Evolutionary conservation across 257 asterid genomes (phyloP).

Genomic region (Solanum commersonii): DNA sequence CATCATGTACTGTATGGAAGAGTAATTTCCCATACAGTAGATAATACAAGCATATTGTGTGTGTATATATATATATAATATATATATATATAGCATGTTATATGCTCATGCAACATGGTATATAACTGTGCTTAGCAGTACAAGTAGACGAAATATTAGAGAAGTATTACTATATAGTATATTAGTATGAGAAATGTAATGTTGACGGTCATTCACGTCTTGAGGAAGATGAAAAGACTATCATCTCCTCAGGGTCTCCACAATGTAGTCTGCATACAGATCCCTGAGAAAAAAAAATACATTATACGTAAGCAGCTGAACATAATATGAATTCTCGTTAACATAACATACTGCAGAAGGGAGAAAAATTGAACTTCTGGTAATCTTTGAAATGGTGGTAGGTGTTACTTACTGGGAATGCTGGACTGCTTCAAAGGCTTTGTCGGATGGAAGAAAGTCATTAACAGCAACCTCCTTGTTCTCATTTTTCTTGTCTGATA

Average conservation of each 20-base stretch:
- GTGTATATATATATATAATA: background rate
- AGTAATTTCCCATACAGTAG: background rate
- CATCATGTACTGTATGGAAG: background rate
- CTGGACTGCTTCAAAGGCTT: conserved; percentile 71
- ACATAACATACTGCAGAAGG: background rate
- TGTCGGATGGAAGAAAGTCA: conserved; percentile 62
- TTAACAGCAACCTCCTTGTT: conserved; percentile 87
- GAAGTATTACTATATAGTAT: background rate
- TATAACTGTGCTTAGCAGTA: background rate
- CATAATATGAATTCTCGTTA: background rate
- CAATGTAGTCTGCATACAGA: conserved; percentile 69
- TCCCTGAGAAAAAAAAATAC: conserved; percentile 30
- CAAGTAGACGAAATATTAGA: background rate
- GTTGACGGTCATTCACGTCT: background rate
- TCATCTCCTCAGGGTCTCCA: conserved; percentile 70
- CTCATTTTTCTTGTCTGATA: conserved; percentile 84
- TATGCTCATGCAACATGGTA: background rate
- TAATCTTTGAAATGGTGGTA: background rate
- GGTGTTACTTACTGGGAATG: conserved; percentile 58
- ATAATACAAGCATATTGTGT: background rate
- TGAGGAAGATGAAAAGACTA: conserved; percentile 18
- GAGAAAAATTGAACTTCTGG: background rate
- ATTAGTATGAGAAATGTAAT: background rate
- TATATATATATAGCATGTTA: background rate
- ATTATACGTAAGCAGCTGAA: background rate